phyloP scores from a whole-genome alignment of 176 grass and related monocot species.

The Guadua angustifolia region DNA sequence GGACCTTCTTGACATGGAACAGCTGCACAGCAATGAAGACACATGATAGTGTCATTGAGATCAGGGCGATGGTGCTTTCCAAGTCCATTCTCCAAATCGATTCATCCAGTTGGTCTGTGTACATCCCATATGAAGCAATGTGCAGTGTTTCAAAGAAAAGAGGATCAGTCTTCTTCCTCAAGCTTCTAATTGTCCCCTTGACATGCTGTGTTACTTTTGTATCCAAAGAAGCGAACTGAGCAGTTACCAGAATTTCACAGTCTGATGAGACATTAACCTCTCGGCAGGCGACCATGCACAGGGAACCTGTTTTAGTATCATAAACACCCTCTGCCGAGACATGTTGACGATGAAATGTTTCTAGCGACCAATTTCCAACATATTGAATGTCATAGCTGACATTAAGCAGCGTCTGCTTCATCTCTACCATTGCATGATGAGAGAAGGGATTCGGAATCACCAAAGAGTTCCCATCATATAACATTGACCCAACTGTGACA shows the following conservation, averaged over 20 bases:
- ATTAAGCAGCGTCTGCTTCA: slow-evolving; percentile 45
- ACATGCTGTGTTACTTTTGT: slow-evolving; percentile 48
- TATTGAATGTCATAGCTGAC: slow-evolving; percentile 77
- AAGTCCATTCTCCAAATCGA: slow-evolving; percentile 79
- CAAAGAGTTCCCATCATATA: slow-evolving; percentile 50
- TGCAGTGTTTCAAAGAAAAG: slow-evolving; percentile 72
- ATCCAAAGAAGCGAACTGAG: slow-evolving; percentile 73
- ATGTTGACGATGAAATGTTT: slow-evolving; percentile 42
- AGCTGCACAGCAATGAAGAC: slow-evolving; percentile 71
- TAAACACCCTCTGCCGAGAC: slow-evolving; percentile 84
- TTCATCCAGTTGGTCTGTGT: slow-evolving; percentile 41
- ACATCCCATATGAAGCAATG: slow-evolving; percentile 61
- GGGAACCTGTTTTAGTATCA: slow-evolving; percentile 61
- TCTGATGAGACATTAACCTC: slow-evolving; percentile 42
- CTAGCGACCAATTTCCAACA: slow-evolving; percentile 51
- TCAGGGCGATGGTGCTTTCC: slow-evolving; percentile 78
- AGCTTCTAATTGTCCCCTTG: slow-evolving; percentile 63
- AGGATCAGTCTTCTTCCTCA: slow-evolving; percentile 63
- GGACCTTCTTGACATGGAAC: slow-evolving; percentile 65
- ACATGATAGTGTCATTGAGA: slow-evolving; percentile 77
- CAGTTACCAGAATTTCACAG: slow-evolving; percentile 63
- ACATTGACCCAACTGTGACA: slow-evolving; percentile 61
- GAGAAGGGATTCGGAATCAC: background rate
- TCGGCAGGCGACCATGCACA: slow-evolving; percentile 78
- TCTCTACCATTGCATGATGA: background rate